Evolutionary conservation across 495 filamentous ascomycete genomes (phyloP).

Genomic region (Polyplosphaeria fusca): DNA sequence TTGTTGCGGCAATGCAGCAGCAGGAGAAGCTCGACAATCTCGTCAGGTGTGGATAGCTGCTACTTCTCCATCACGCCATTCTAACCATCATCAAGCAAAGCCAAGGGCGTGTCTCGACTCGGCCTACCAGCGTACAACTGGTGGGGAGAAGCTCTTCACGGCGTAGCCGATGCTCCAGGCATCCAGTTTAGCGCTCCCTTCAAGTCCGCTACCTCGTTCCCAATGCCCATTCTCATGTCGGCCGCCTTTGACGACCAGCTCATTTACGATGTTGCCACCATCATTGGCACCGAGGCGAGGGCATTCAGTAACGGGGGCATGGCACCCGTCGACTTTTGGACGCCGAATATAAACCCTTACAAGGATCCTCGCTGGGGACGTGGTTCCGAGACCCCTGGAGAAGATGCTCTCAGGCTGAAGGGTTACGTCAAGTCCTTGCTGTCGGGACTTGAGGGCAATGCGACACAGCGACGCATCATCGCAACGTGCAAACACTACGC

Average conservation of each 20-base stretch:
- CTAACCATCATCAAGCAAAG: constrained; percentile 27
- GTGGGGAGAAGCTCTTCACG: constrained; percentile 53
- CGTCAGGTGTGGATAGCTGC: constrained; percentile 19
- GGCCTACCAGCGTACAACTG: constrained; percentile 48
- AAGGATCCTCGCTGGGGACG: constrained; percentile 45
- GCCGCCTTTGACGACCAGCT: constrained; percentile 51
- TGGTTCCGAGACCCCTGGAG: constrained; percentile 40
- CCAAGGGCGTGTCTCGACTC: constrained; percentile 40
- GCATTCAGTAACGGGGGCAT: constrained; percentile 31
- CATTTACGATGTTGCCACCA: constrained; percentile 42
- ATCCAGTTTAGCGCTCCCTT: constrained; percentile 38
- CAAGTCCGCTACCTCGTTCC: constrained; percentile 50
- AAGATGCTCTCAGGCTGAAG: constrained; percentile 7
- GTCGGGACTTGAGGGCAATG: constrained; percentile 10
- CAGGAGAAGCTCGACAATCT: constrained; percentile 16
- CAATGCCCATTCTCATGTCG: constrained; percentile 45
- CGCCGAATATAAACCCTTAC: constrained; percentile 36
- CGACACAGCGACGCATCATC: constrained; percentile 2
- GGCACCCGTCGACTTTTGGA: constrained; percentile 34
- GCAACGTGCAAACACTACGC: constrained; percentile 59
- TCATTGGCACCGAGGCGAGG: constrained; percentile 33
- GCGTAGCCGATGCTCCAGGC: constrained; percentile 36
- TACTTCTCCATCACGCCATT: not conserved
- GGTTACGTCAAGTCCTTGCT: constrained; percentile 3
- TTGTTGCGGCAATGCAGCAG: constrained; percentile 8